Evolutionary conservation across 352 stramenopile species (phyloP), one percentile per base, ranked within the genome.

Genomic region (Phytophthora ohioensis): DNA sequence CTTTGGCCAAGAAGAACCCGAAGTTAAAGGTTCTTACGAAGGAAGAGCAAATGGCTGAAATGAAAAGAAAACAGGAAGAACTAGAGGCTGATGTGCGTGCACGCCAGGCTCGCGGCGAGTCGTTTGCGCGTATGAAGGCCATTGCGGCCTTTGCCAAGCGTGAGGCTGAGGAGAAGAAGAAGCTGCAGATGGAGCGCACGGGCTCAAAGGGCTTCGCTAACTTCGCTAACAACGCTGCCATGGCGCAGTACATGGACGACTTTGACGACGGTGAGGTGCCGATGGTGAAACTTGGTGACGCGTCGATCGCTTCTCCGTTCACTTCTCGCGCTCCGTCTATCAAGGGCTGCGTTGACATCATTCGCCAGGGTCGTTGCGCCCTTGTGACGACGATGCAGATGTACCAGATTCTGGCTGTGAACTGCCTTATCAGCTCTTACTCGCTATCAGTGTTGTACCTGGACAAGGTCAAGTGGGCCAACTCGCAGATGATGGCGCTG

Each of bases 361-460:
- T 99, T 63, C 94, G 98, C 36, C 98, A 99, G 69, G 98, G 98
- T 8, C 90, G 98, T 42, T 99, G 98, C 64, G 99, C 98, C 34
- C 84, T 99, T n/a, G 97, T 99, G 12, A 99, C 96, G 15, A 99
- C 98, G 48, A 97, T 99, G 74, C 97, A 99, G 83, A 98, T 98
- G 88, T 99, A 99, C 80, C 97, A 99, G 80, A 99, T 99, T 68
- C 79, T 99, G 51, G 97, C 96, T 21, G 89, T 99, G 0, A 99
- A 99, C 82, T 99, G 98, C 75, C 81, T 99, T 4, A 98, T 99
- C 54, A 98, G 93, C 77, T 98, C 97, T 55, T 99, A 99, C 79
- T 98, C 98, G 64, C 85, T 99, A n/a, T 99, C 95, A 8, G 98
- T 97, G 71, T 81, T 99, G 21, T 99, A 99, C 76, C 79, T 99